phyloP scores from a whole-genome alignment of 2,329 filamentous ascomycete genomes.

The Neocucurbitaria cava region DNA sequence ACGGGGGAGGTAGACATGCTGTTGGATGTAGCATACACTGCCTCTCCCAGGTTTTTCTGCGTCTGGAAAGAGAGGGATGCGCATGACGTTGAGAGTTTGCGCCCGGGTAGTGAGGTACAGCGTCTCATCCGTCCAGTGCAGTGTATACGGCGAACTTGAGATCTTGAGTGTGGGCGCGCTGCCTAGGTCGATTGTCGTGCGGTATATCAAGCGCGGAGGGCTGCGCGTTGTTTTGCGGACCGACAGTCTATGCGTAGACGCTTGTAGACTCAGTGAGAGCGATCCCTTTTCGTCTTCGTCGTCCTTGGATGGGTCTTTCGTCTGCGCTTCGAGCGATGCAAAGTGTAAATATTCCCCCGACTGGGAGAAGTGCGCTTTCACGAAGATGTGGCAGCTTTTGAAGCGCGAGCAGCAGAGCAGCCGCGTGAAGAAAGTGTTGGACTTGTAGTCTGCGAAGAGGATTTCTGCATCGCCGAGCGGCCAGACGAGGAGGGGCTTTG shows the following conservation, averaged over 20 bases:
- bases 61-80: background rate
- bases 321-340: conserved; percentile 1
- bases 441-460: conserved; percentile 3
- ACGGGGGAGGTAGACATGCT: conserved; percentile 1
- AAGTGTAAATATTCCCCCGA: conserved; percentile 1
- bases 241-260: background rate
- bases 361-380: conserved; percentile 1
- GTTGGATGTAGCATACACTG: background rate
- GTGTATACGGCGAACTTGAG: background rate
- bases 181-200: background rate
- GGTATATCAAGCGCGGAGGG: background rate
- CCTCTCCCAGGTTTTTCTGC: background rate
- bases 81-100: background rate
- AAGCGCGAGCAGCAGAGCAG: conserved; percentile 1
- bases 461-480: conserved; percentile 1
- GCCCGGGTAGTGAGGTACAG: conserved; percentile 1
- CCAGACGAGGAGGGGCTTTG: conserved; percentile 1
- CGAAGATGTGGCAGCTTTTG: conserved; percentile 3
- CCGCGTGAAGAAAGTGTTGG: conserved; percentile 1
- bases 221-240: background rate
- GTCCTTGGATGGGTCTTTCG: background rate
- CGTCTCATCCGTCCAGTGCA: background rate
- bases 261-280: background rate
- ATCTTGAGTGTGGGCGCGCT: background rate
- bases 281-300: background rate